A percentile compares a stretch with the other conserved stretches of the same genome.
phyloP scores from a whole-genome alignment of 352 stramenopile genomes.

The Aphanomyces invadans region DNA sequence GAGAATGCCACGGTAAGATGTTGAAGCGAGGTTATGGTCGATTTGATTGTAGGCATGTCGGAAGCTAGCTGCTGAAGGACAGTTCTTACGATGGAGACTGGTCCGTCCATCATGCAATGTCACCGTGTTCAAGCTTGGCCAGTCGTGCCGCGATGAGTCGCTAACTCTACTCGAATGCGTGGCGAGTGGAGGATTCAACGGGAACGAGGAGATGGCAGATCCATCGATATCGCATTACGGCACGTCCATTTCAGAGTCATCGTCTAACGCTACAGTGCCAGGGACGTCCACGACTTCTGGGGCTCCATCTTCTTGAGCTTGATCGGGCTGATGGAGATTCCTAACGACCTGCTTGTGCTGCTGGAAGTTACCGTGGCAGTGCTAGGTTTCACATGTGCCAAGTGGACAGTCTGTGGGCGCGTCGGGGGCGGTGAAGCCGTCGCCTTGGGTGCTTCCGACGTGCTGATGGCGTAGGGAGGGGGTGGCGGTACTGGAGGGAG shows the following conservation, averaged over 20 bases:
- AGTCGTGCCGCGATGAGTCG: too few relatives aligned
- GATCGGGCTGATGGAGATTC: slow-evolving; percentile 4
- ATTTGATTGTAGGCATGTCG: too few relatives aligned
- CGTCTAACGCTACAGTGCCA: background rate
- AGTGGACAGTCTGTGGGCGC: background rate
- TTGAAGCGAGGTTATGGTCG: too few relatives aligned
- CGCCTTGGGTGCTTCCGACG: background rate
- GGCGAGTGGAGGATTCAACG: too few relatives aligned
- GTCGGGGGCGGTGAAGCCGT: background rate
- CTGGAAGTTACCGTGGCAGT: background rate
- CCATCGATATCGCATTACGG: too few relatives aligned
- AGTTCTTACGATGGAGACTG: too few relatives aligned
- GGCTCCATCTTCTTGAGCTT: slow-evolving; percentile 7
- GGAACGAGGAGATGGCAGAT: too few relatives aligned
- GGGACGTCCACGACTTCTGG: slow-evolving; percentile 4
- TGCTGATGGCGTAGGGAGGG: background rate
- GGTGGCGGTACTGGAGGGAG: background rate
- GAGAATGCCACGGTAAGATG: too few relatives aligned
- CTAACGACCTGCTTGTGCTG: background rate
- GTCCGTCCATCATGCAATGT: too few relatives aligned
- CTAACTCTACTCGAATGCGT: too few relatives aligned
- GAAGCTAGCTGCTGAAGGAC: too few relatives aligned
- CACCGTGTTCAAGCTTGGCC: too few relatives aligned
- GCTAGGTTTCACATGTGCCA: background rate
- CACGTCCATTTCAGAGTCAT: background rate